Evolutionary conservation across 2,329 filamentous ascomycete species (phyloP).

Genomic region (Aspergillus thermomutatus): DNA sequence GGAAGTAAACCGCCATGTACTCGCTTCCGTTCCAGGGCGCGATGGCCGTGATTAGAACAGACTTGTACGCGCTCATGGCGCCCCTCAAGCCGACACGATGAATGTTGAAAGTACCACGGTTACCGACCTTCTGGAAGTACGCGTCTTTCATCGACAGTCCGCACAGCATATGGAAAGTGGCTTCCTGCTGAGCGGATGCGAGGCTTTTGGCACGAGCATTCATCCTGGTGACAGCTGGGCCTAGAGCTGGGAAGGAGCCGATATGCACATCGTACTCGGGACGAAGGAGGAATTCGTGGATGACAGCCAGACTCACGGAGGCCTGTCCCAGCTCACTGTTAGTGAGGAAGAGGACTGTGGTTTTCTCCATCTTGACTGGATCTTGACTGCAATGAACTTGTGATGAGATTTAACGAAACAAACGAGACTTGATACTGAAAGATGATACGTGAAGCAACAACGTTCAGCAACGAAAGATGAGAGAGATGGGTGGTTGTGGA

Average conservation of each 20-base stretch:
- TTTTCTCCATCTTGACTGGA: constrained; percentile 6
- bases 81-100: constrained; percentile 25
- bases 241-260: constrained; percentile 36
- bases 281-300: constrained; percentile 33
- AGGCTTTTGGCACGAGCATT: constrained; percentile 12
- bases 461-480: not conserved
- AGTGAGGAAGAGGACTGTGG: constrained; percentile 38
- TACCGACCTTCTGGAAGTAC: not conserved
- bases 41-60: constrained; percentile 9
- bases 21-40: constrained; percentile 31
- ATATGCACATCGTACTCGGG: constrained; percentile 39
- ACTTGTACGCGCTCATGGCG: constrained; percentile 22
- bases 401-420: not conserved
- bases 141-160: constrained; percentile 20
- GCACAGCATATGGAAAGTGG: constrained; percentile 25
- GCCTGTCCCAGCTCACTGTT: constrained; percentile 43
- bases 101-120: constrained; percentile 6
- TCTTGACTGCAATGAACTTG: not conserved
- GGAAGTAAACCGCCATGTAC: constrained; percentile 37
- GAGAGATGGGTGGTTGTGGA: not conserved
- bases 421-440: not conserved
- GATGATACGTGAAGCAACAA: not conserved
- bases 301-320: constrained; percentile 41
- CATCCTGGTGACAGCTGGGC: constrained; percentile 20
- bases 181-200: constrained; percentile 1